Conservation (phyloP, 176 grass and related monocot species). For the Triticum dicoccoides region DNA sequence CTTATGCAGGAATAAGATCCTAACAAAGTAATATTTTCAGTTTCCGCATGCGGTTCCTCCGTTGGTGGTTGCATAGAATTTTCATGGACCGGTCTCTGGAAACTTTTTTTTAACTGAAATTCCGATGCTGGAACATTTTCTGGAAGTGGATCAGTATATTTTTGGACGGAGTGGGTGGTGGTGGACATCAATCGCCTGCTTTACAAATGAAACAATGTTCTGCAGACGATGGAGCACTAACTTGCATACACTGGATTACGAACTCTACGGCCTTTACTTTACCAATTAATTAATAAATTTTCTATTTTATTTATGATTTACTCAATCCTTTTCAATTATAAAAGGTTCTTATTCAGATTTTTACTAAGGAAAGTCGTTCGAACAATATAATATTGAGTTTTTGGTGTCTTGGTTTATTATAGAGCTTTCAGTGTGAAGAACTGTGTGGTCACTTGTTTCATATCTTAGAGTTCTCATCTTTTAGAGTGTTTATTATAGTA, state of each 20-base stretch:
- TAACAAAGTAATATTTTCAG: too few species aligned
- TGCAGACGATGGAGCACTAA: not conserved
- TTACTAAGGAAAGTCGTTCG: not conserved
- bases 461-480: not conserved
- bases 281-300: not conserved
- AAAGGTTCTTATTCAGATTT: not conserved
- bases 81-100: not conserved
- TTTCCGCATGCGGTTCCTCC: too few species aligned
- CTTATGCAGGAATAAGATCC: not conserved
- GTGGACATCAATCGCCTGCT: conserved; percentile 11
- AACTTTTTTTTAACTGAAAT: not conserved
- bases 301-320: not conserved
- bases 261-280: not conserved
- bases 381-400: not conserved
- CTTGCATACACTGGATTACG: not conserved
- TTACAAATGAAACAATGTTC: conserved; percentile 1
- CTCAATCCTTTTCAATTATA: not conserved
- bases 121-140: not conserved
- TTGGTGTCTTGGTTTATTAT: not conserved
- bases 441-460: not conserved
- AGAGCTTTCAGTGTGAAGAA: not conserved
- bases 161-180: not conserved
- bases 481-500: conserved; percentile 8
- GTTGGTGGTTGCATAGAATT: too few species aligned
- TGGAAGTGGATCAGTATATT: not conserved